Percentiles rank a stretch among this genome's conserved stretches.
Conservation (phyloP, 2,329 filamentous ascomycete species). For the Trichophyton benhamiae region DNA sequence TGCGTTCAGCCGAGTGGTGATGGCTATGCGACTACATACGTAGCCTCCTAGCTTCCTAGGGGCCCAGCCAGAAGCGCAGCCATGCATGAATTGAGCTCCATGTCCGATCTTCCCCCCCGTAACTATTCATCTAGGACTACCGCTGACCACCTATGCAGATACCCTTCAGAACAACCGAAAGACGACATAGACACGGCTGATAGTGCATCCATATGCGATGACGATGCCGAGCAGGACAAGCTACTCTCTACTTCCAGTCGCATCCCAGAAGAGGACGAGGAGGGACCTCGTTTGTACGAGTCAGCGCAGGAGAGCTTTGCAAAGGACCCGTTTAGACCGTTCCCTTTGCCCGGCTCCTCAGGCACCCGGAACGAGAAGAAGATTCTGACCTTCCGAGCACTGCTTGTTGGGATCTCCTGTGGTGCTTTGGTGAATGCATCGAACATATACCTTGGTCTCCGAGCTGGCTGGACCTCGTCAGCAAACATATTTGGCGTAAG, state of each 20-base stretch:
- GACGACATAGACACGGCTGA: neutral
- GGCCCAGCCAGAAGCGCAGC: too few relatives aligned
- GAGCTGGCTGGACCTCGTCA: slow-evolving; percentile 29
- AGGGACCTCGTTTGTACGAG: neutral
- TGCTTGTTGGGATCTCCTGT: slow-evolving; percentile 44
- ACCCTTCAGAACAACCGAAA: neutral
- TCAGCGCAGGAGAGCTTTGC: slow-evolving; percentile 3
- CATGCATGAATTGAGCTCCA: neutral
- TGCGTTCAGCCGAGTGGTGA: neutral
- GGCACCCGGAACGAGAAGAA: neutral
- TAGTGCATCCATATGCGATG: neutral
- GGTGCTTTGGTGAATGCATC: slow-evolving; percentile 51
- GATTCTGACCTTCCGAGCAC: slow-evolving; percentile 41
- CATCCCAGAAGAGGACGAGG: neutral
- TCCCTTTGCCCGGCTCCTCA: neutral
- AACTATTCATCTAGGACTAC: neutral
- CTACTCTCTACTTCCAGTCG: neutral
- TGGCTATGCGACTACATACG: neutral
- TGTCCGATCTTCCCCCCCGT: too few relatives aligned
- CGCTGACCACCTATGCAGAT: neutral
- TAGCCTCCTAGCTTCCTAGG: neutral
- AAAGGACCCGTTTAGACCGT: slow-evolving; percentile 8
- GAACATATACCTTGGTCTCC: slow-evolving; percentile 49
- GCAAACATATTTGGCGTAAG: slow-evolving; percentile 13
- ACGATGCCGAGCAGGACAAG: neutral